Evolutionary conservation across 345 rosid species (phyloP).

Genomic region (Euclidium syriacum): DNA sequence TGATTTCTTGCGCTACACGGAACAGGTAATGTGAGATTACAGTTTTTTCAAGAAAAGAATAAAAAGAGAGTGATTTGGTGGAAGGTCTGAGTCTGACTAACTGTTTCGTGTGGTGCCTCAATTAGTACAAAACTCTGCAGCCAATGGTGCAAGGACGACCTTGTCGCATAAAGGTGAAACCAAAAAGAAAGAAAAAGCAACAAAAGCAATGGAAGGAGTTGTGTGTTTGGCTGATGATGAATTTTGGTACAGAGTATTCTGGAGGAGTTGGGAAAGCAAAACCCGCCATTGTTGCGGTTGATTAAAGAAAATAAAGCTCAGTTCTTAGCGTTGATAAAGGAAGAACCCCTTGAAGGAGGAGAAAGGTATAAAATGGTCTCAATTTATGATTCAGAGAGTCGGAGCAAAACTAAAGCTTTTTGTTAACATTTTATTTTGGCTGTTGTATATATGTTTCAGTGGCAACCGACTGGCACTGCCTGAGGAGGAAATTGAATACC

Average conservation of each 20-base stretch:
- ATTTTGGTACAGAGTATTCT: conserved; percentile 58
- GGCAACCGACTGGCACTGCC: no score
- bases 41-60: background rate
- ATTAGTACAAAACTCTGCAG: conserved; percentile 60
- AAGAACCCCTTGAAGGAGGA: conserved; percentile 60
- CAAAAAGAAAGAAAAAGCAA: background rate
- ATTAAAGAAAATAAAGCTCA: conserved; percentile 64
- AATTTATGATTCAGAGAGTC: background rate
- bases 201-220: background rate
- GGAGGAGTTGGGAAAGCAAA: conserved; percentile 57
- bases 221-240: background rate
- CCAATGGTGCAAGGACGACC: conserved; percentile 66
- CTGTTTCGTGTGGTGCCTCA: conserved; percentile 38
- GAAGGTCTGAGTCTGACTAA: no score
- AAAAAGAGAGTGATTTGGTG: background rate
- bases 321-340: conserved; percentile 46
- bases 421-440: background rate
- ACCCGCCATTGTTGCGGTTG: conserved; percentile 52
- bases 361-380: conserved; percentile 44
- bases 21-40: conserved; percentile 47
- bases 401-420: background rate
- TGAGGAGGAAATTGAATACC: background rate
- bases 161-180: conserved; percentile 47
- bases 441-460: background rate
- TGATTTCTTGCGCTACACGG: conserved; percentile 68